Percentiles rank a stretch among this genome's conserved stretches.
Conservation (phyloP, 2,329 filamentous ascomycete genomes). For the Periglandula ipomoeae region DNA sequence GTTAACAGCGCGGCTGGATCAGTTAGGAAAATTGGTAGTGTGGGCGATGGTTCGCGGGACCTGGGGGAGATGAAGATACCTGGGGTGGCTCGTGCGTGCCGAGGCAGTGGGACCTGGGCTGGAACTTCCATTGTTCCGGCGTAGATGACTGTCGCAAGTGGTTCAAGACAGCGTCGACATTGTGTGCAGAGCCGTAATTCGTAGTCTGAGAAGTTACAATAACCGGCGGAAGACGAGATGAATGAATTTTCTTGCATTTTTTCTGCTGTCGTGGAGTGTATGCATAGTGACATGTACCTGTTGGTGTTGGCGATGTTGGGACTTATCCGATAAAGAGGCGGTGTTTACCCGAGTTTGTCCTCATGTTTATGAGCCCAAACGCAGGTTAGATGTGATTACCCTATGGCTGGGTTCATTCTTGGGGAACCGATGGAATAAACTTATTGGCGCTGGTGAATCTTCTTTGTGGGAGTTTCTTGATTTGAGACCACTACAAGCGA, state of each 20-base stretch:
- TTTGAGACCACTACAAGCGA: too few species aligned
- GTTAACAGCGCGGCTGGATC: constrained; percentile 27
- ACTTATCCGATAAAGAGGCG: constrained; percentile 21
- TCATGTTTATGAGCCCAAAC: too few species aligned
- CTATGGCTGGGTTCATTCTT: too few species aligned
- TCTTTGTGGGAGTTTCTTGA: too few species aligned
- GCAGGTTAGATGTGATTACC: too few species aligned
- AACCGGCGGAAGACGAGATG: neutral
- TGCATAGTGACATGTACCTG: neutral
- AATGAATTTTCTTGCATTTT: neutral
- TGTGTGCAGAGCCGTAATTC: too few species aligned
- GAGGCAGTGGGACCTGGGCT: constrained; percentile 3
- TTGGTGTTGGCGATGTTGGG: constrained; percentile 9
- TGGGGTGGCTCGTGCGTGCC: constrained; percentile 19
- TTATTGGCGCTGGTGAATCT: too few species aligned
- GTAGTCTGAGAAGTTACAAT: too few species aligned
- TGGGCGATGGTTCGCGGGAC: constrained; percentile 21
- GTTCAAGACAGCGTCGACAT: too few species aligned
- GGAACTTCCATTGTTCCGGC: constrained; percentile 12
- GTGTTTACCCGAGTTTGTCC: constrained; percentile 18
- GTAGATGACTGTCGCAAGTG: too few species aligned
- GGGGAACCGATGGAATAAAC: too few species aligned
- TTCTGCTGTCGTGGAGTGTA: neutral
- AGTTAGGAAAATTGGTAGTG: constrained; percentile 34
- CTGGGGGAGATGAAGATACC: constrained; percentile 9